Base-by-base conservation (phyloP, 495 filamentous ascomycete species). In the Neurospora sp. region DNA sequence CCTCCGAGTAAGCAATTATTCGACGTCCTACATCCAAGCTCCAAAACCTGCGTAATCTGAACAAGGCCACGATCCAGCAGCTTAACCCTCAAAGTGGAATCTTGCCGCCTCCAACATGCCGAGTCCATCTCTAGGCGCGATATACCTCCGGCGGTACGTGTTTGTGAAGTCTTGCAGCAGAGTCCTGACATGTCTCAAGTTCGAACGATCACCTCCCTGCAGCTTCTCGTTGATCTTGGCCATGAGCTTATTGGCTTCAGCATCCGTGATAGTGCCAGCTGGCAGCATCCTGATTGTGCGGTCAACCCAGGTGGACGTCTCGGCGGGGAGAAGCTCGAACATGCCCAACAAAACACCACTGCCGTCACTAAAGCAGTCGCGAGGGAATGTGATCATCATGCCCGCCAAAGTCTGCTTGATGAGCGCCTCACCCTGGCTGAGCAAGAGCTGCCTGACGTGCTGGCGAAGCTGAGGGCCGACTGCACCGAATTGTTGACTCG, bases 361-460 rank as follows among this genome's bases (percentile, higher is more conserved):
- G 7, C 94, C 94, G 81, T 98, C 96, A 1, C 94, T 88, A 80
- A 98, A 94, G 82, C 94, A 98, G 79, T 97, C 96, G 61, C 90
- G 88, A 0, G 96, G 96, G 85, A 98, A 99, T 0, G 90, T 93
- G 79, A 97, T 98, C 94, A 99, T 98, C 94, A 99, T 95, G 74
- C 96, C 96, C 5, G 94, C 94, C 78, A 98, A 83, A 46, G 96
- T 88, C 53, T 93, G 92, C 79, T 97, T 94, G 27, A 93, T 87
- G 41, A 99, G 85, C 35, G 88, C 80, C 79, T 94, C 91, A 69
- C 96, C 96, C 69, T 94, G 89, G 0, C 85, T 83, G 2, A 86
- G 69, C 68, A 97, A 79, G 42, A 98, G 87, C 61, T 87, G 81
- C 80, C 91, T 92, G 70, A 99, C 91, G 22, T 90, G 87, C 39